Evolutionary conservation across 176 grass and related monocot genomes (phyloP).

Genomic region (Carex myosuroides): DNA sequence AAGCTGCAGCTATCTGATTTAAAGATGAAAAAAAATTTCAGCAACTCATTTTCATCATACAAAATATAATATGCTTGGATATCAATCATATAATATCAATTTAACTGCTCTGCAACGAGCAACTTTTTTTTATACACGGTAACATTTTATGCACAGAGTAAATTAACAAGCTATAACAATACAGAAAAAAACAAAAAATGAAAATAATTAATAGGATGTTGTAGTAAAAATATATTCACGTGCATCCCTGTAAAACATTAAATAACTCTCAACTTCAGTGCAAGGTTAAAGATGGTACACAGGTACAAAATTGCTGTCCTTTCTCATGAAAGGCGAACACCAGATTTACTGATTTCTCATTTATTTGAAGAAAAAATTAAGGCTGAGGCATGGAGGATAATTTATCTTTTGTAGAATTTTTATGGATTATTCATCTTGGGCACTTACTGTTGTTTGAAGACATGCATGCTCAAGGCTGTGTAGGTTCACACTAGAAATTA

Average conservation of each 20-base stretch:
- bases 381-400: not conserved
- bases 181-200: not conserved
- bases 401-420: not conserved
- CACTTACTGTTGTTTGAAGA: not conserved
- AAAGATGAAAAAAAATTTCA: conserved; percentile 10
- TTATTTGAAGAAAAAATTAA: not conserved
- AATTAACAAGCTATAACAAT: not conserved
- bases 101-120: not conserved
- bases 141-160: not conserved
- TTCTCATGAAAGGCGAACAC: not conserved
- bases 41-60: not conserved
- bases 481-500: not conserved
- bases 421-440: not conserved
- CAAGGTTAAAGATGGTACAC: not conserved
- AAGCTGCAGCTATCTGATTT: conserved; percentile 79
- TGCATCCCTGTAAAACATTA: not conserved
- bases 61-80: not conserved
- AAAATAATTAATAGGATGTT: not conserved
- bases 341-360: not conserved
- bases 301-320: not conserved
- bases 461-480: not conserved
- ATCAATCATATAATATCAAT: not conserved
- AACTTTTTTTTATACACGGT: not conserved
- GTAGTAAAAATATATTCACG: not conserved
- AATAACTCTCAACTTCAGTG: not conserved